Base-by-base conservation (phyloP, 2,329 filamentous ascomycete species). In the Fusarium oxysporum region DNA sequence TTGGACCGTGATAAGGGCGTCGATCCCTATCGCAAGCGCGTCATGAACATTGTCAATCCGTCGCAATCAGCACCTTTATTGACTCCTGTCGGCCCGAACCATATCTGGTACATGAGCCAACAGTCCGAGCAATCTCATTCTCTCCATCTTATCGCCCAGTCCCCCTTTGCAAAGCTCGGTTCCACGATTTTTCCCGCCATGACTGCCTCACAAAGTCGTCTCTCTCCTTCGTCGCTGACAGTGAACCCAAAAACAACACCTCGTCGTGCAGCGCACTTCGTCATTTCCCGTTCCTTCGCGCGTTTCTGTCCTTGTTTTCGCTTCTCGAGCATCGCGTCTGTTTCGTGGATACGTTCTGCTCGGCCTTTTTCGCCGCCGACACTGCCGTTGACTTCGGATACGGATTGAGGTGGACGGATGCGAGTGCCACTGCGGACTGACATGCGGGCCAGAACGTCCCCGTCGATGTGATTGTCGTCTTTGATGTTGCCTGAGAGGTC, bases 241-340 rank as follows among this genome's bases (percentile, higher is more conserved):
- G 75, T 60, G 37, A 89, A 84, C 3, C 88, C 88, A 80, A 90
- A 90, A 0, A 87, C 88, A 63, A 87, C 87, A 4, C 86, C 86
- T 28, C 90, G 84, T 73, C 91, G 86, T 4, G 91, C 91, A 0
- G 90, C 90, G n/a, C 87, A 86, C 33, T 88, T 85, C 51, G 92
- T 85, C 81, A 90, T 84, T 77, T 93, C 90, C 30, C 86, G 83
- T 73, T 86, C 85, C 8, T 86, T 78, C 7, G 75, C 78, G 53
- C 64, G 74, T 65, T 80, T 82, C 76, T 88, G 83, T 1, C 88
- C 87, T 58, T 88, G 83, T 17, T 80, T 77, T 30, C 87, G 80
- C 78, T 86, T 87, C 68, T 82, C 80, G 41, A 84, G 76, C 82
- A 87, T 86, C 72, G 87, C 86, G 4, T 85, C 83, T 6, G 85